Percentiles rank a stretch among this genome's conserved stretches.
Conservation (phyloP, 495 filamentous ascomycete species). For the Tuber umbilicatum region DNA sequence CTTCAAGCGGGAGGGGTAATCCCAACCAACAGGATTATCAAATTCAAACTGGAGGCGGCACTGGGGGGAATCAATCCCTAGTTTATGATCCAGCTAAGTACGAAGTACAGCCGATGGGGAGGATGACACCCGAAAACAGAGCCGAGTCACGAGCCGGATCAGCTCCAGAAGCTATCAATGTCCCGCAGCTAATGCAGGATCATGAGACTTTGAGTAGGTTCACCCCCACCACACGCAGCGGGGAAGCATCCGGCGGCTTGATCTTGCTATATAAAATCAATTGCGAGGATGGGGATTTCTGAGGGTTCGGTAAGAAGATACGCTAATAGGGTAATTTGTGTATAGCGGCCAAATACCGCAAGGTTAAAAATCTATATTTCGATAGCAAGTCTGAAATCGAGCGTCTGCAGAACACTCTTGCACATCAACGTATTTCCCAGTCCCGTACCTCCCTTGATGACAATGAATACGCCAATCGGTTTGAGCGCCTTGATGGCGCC, state of each 20-base stretch:
- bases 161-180: slow-evolving; percentile 34
- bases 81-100: slow-evolving; percentile 40
- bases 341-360: slow-evolving; percentile 87
- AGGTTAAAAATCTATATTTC: slow-evolving; percentile 95
- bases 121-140: slow-evolving; percentile 37
- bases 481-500: slow-evolving; percentile 86
- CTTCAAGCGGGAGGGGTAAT: slow-evolving; percentile 19
- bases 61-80: slow-evolving; percentile 19
- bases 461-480: slow-evolving; percentile 84
- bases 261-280: slow-evolving; percentile 41
- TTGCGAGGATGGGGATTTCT: slow-evolving; percentile 45
- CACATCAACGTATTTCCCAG: slow-evolving; percentile 87
- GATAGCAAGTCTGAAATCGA: slow-evolving; percentile 91
- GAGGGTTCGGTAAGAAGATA: slow-evolving; percentile 53
- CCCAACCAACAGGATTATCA: slow-evolving; percentile 29
- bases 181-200: slow-evolving; percentile 39
- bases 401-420: slow-evolving; percentile 89
- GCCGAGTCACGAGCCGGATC: slow-evolving; percentile 21
- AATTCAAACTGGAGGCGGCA: slow-evolving; percentile 15
- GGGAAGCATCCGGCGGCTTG: slow-evolving; percentile 28
- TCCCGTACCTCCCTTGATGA: slow-evolving; percentile 94
- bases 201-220: slow-evolving; percentile 49
- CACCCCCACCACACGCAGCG: slow-evolving; percentile 47
- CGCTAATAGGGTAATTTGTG: slow-evolving; percentile 11
- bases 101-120: slow-evolving; percentile 33